Evolutionary conservation across 1,284 basidiomycete genomes (phyloP), one percentile per base, ranked within the genome.

Genomic region (Peniophora sp.): DNA sequence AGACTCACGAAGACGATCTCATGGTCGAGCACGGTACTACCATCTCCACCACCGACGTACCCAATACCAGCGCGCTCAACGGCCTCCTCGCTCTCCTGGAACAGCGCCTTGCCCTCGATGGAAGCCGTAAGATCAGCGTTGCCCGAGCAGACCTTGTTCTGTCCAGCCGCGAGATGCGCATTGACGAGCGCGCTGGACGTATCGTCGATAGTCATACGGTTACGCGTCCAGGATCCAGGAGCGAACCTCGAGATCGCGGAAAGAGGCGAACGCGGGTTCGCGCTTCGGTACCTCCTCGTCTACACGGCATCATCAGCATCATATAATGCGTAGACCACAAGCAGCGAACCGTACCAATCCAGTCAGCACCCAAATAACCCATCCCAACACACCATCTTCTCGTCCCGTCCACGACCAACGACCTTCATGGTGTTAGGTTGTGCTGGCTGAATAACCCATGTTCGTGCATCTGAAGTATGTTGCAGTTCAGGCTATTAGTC

Each of bases 151-250:
- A 90, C 79, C 46, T 90, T 85, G 55, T 80, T 78, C 63, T 97
- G 94, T 1, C 96, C 95, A 2, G 96, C 95, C 3, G 95, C 96
- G 48, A 99, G 75, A 72, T 99, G 96, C 58, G 92, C 92, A 68
- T 99, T 99, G 70, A 97, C 82, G 61, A 97, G 89, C 63, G 93
- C 97, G 23, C 98, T 67, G 0, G 91, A 94, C 1, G 92, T 88
- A 68, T 98, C 92, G 57, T 94, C 91, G 35, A 98, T 72, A 9
- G 93, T 81, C 53, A 97, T 79, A 17, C 96, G 81, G 2, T 90
- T 2, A 86, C 83, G 93, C 88, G 64, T 96, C 95, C 48, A 93
- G 82, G 65, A 99, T 99, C 92, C 92, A 99, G 0, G 93, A 88
- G n/a, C 98, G 81, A 0, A 89, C 72, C 10, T 80, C 87, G 55